Base-by-base conservation (phyloP, 2,329 filamentous ascomycete species). In the Hirsutella minnesotensis region DNA sequence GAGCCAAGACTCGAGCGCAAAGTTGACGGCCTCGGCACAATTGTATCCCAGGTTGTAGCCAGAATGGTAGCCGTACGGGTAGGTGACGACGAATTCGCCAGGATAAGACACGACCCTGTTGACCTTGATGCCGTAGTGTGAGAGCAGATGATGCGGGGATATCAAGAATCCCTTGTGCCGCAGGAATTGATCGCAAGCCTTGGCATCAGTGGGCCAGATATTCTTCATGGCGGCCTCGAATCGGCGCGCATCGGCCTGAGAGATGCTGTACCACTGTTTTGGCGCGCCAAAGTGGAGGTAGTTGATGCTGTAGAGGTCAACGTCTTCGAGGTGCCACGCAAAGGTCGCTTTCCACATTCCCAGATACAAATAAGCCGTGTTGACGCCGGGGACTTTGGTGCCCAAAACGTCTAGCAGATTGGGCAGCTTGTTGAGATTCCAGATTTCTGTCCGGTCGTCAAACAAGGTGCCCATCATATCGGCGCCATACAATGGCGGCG, bases 341-440 rank as follows among this genome's bases (percentile, higher is more conserved):
- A 98, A 98, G 0, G 92, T 96, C 12, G 92, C 90, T 63, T 96
- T 96, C 92, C 92, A 98, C 92, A 98, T 98, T 36, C 92, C 92
- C 46, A 98, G 73, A 58, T 98, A 98, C 2, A 98, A 76, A 57
- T 98, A 98, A 2, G 92, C 90, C 2, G 90, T 98, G 57, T 98
- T 98, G 57, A 98, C 94, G 51, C 92, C 92, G 3, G 92, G 94
- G 9, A 98, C 87, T 53, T 95, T 95, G 44, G 88, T 90, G 7
- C 92, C 92, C 2, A 98, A 72, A 4, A 95, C 86, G 61, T 98
- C 92, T 33, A 98, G 74, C 44, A 98, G 67, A 53, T 96, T 98
- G 12, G 87, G 86, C 24, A 98, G 73, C 58, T 94, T 94, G 53
- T 94, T 92, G 37, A 98, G 78, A 53, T 98, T 98, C 92, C 92